Base-by-base conservation (phyloP, 805 yeast species). In the Saturnispora sanitii region DNA sequence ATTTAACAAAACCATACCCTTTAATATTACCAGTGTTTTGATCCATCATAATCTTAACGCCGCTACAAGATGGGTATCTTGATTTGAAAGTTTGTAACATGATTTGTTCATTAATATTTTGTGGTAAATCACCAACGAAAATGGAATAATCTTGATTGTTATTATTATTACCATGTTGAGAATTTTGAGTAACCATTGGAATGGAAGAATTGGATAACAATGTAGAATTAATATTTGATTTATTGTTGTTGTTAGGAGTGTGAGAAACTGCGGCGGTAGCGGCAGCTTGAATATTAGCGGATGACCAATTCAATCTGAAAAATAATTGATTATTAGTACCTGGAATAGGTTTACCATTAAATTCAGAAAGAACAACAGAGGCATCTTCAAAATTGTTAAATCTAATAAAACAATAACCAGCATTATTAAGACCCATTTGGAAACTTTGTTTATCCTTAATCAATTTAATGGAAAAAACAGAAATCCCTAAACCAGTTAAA, bases 1-100 rank as follows among this genome's bases (percentile, higher is more conserved):
- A 86, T 46, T 84, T 75, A n/a, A 86, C 84, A 64, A 88, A 88
- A 2, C 96, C 96, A 59, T 82, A 87, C 11, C 95, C 95, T 54
- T 83, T 78, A 6, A 90, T 74, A 37, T 69, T 69, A 23, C 80
- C 79, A 1, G 94, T 77, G 11, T 60, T 55, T 29, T 76, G 78
- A 58, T 87, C 95, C 37, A 72, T 58, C 78, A 87, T 85, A 46
- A 87, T 75, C 53, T 82, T 85, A 6, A 79, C 92, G 49, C 80
- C 78, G 39, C 77, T 70, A 40, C 85, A 76, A 6, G 88, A 81
- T 2, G 88, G 79, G 55, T 74, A 87, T 44, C 76, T 72, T 4
- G 75, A 61, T 45, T 75, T 77, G 62, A 88, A 87, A 33, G 74
- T 66, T 38, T 80, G 81, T 43, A 72, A 71, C 19, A 87, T 64